phyloP scores from a whole-genome alignment of 2,329 filamentous ascomycete genomes.

The Capronia epimyces region DNA sequence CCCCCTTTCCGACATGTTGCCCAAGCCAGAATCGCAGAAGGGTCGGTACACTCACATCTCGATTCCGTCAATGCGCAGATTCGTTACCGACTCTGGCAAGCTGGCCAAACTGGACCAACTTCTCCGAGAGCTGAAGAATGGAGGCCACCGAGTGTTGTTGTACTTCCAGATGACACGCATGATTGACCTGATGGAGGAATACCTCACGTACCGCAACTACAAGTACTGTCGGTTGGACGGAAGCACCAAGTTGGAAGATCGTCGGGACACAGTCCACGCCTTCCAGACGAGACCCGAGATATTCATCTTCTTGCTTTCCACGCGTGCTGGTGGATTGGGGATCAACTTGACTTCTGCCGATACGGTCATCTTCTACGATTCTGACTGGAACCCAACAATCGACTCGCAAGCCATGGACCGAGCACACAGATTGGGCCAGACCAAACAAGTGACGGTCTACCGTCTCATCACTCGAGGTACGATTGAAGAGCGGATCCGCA shows the following conservation, averaged over 20 bases:
- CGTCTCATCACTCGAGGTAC: conserved; percentile 93
- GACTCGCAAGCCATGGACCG: conserved; percentile 99
- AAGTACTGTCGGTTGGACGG: conserved; percentile 96
- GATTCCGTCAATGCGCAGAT: conserved; percentile 93
- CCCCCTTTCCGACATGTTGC: conserved; percentile 62
- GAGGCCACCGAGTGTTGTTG: conserved; percentile 83
- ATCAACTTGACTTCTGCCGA: conserved; percentile 96
- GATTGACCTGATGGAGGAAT: conserved; percentile 99
- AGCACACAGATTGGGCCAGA: conserved; percentile 94
- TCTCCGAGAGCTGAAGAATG: conserved; percentile 82
- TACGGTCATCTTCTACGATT: conserved; percentile 99
- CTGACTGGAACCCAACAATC: conserved; percentile 98
- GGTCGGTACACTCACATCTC: conserved; percentile 82
- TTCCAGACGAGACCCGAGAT: conserved; percentile 94
- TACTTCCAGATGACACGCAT: conserved; percentile 99
- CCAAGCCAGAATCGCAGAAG: conserved; percentile 72
- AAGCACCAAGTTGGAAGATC: conserved; percentile 93
- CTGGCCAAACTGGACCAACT: conserved; percentile 84
- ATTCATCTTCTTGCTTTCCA: conserved; percentile 94
- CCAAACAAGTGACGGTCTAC: conserved; percentile 92
- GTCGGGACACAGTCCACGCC: conserved; percentile 90
- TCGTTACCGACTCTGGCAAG: conserved; percentile 96
- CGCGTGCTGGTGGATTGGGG: conserved; percentile 91
- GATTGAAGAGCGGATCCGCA: conserved; percentile 96
- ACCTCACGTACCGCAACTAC: conserved; percentile 97